Base-by-base conservation (phyloP, 768 basidiomycete genomes). In the Leccinum imitatum region DNA sequence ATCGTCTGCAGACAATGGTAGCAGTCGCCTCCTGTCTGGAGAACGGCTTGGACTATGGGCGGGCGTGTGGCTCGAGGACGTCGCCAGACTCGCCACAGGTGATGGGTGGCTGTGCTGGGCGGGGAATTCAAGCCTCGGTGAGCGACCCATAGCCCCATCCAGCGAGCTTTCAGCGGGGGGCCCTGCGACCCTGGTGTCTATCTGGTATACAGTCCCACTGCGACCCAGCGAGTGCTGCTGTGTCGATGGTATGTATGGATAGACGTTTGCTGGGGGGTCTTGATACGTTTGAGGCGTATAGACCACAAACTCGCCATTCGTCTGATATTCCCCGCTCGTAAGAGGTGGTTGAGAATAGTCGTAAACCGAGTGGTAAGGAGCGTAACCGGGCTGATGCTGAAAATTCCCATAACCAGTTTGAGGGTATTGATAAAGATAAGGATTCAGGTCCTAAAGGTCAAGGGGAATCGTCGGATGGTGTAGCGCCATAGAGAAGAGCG, bases 61-160 rank as follows among this genome's bases (percentile, higher is more conserved):
- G 21, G 53, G 44, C 23, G 10, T 39, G 41, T 63, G 60, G n/a
- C 48, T 61, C 56, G 63, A 23, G 17, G 61, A 51, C 37, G 37
- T 50, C 10, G 46, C 61, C 55, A 74, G 63, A 64, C 31, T 53
- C 13, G 46, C 62, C 58, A 74, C 67, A 65, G 63, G 56, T 25
- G 57, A 30, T 17, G 58, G 30, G 60, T 63, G 68, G 73, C 71
- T 71, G 60, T 69, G 51, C 30, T 14, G 50, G 8, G 37, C 27
- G 21, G 53, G 35, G n/a, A 58, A 30, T 15, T 50, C 54, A 7
- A 14, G 8, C 8, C 17, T 63, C 52, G 52, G 60, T 57, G 69
- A 68, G 63, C 21, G 14, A 37, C 14, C 52, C 14, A 53, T 50
- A 37, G 46, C 51, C 25, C 37, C 53, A 19, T 37, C 31, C 19